Conservation (phyloP, 345 rosid species). For the Theobroma cacao region DNA sequence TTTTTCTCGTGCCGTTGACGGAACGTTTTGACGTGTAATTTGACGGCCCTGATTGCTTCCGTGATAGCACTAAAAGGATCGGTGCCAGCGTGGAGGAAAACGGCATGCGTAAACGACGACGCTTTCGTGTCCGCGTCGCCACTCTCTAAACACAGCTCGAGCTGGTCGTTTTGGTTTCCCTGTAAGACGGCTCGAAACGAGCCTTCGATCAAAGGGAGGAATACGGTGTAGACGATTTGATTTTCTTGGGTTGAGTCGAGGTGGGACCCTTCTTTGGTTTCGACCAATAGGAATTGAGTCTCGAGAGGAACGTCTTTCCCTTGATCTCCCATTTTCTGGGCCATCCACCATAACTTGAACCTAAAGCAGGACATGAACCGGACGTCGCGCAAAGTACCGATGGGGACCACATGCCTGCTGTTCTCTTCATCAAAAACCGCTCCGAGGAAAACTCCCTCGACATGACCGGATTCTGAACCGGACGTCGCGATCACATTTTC, state of each 20-base stretch:
- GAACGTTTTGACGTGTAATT: constrained; percentile 66
- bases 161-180: constrained; percentile 65
- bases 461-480: constrained; percentile 57
- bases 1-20: constrained; percentile 89
- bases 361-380: constrained; percentile 94
- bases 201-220: constrained; percentile 84
- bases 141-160: constrained; percentile 90
- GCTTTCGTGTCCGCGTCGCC: constrained; percentile 65
- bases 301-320: constrained; percentile 80
- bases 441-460: constrained; percentile 78
- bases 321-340: constrained; percentile 79
- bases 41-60: constrained; percentile 71
- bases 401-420: constrained; percentile 59
- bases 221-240: constrained; percentile 70
- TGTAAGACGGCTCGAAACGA: constrained; percentile 77
- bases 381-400: constrained; percentile 65
- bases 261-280: constrained; percentile 72
- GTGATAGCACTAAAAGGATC: constrained; percentile 77
- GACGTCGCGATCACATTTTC: constrained; percentile 74
- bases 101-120: constrained; percentile 65
- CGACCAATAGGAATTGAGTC: constrained; percentile 80
- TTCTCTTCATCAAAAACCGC: constrained; percentile 58
- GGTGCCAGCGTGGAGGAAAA: constrained; percentile 68
- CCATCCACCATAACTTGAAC: constrained; percentile 99
- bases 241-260: constrained; percentile 62